A percentile compares a stretch with the other conserved stretches of the same genome.
Conservation (phyloP, 1,284 basidiomycete genomes). For the Meira miltonrushii region DNA sequence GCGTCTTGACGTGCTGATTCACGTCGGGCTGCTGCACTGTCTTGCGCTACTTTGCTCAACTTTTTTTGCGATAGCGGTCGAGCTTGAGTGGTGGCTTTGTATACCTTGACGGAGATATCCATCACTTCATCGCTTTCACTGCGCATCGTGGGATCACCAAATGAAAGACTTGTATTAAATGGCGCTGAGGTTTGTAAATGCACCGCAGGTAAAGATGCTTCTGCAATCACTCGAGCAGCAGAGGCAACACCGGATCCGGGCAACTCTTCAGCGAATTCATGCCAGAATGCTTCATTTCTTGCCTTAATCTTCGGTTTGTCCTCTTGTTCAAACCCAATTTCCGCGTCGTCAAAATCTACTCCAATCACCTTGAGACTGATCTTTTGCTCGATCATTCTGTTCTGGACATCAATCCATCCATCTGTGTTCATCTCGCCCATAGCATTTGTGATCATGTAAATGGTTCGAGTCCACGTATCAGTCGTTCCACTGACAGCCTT, state of each 20-base stretch:
- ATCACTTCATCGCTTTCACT: constrained; percentile 63
- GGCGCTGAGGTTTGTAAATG: constrained; percentile 32
- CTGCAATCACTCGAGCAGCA: constrained; percentile 26
- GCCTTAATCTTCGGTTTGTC: constrained; percentile 70
- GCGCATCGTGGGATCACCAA: constrained; percentile 30
- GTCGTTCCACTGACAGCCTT: constrained; percentile 34
- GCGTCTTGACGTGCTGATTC: constrained; percentile 16
- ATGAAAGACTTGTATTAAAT: constrained; percentile 25
- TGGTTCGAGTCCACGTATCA: constrained; percentile 34
- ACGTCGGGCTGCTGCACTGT: constrained; percentile 19
- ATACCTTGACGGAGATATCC: constrained; percentile 69
- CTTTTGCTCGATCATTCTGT: constrained; percentile 23
- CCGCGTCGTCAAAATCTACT: constrained; percentile 76
- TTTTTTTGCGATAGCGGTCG: constrained; percentile 65
- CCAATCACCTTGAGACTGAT: constrained; percentile 56
- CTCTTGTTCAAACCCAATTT: constrained; percentile 63
- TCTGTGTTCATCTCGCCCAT: constrained; percentile 26
- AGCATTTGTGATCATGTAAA: constrained; percentile 52
- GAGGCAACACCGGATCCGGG: constrained; percentile 58
- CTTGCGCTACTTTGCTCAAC: constrained; percentile 31
- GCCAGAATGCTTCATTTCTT: constrained; percentile 72
- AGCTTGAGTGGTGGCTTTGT: constrained; percentile 73
- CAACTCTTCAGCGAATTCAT: constrained; percentile 58
- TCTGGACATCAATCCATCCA: constrained; percentile 22
- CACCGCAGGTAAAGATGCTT: constrained; percentile 28